phyloP scores from a whole-genome alignment of 1,139 yeast species.

The Nematodospora anomalae region DNA sequence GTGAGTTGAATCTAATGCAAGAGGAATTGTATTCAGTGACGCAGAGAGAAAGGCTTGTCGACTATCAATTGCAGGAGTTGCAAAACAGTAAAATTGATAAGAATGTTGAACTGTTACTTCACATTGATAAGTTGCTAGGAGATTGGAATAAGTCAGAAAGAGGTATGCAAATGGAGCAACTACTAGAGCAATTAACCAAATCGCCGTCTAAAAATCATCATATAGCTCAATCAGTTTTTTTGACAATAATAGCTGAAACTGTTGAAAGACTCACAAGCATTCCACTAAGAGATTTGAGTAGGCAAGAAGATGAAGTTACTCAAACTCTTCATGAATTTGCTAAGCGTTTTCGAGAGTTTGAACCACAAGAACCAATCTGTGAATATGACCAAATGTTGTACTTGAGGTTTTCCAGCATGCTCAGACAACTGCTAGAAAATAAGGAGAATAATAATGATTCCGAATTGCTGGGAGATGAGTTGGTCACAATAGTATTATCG shows the following conservation, averaged over 20 bases:
- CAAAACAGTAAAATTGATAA: not conserved
- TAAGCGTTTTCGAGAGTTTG: not conserved
- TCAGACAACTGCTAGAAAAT: no score
- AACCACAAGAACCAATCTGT: not conserved
- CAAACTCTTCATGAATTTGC: constrained; percentile 5
- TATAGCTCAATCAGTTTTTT: constrained; percentile 4
- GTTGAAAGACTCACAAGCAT: not conserved
- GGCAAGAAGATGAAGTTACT: constrained; percentile 5
- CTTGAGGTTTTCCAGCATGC: not conserved
- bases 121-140: not conserved
- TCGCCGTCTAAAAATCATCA: not conserved
- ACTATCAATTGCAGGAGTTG: constrained; percentile 16
- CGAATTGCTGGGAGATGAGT: not conserved
- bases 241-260: constrained; percentile 4
- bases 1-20: constrained; percentile 17
- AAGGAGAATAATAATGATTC: not conserved
- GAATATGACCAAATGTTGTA: constrained; percentile 1
- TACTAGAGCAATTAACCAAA: constrained; percentile 2
- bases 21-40: constrained; percentile 19
- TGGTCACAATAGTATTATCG: constrained; percentile 4
- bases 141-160: not conserved
- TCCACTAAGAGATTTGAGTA: constrained; percentile 1
- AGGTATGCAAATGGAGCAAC: not conserved
- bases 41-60: constrained; percentile 21
- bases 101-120: not conserved